Percentiles rank a stretch among this genome's conserved stretches.
These are phyloP conservation scores for Colletotrichum graminicola DNA, from an alignment of 2,329 filamentous ascomycete species.

Conservation along the genomic window DNA sequence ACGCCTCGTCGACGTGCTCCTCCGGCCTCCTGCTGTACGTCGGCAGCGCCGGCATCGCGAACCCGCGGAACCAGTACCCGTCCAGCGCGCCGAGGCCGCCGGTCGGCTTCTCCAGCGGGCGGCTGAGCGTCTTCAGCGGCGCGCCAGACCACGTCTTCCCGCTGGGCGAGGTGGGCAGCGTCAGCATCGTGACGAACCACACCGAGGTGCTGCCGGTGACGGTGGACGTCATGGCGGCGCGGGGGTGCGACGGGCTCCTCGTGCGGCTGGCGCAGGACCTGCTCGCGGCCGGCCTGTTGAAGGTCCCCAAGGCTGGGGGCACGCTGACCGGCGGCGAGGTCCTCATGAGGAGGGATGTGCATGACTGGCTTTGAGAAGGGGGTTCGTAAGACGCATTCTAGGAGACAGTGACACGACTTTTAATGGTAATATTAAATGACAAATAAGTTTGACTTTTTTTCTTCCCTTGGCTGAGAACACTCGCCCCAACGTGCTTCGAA, in stretches of 20 bases:
- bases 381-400: background rate
- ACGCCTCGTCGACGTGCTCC: conserved; percentile 46
- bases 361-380: conserved; percentile 22
- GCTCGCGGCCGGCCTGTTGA: conserved; percentile 61
- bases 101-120: conserved; percentile 57
- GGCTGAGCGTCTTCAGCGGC: conserved; percentile 52
- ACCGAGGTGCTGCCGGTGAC: conserved; percentile 67
- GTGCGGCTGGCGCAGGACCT: conserved; percentile 66
- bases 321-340: conserved; percentile 47
- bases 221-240: conserved; percentile 68
- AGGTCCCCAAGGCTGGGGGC: conserved; percentile 57
- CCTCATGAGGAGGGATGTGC: conserved; percentile 42
- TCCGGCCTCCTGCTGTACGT: conserved; percentile 49
- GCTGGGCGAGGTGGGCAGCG: conserved; percentile 54
- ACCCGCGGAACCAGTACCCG: conserved; percentile 49
- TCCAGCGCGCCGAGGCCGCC: conserved; percentile 59
- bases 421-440: background rate
- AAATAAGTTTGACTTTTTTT: background rate
- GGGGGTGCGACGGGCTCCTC: conserved; percentile 71
- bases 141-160: conserved; percentile 58
- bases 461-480: background rate
- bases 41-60: conserved; percentile 30
- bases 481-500: background rate
- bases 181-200: conserved; percentile 57
- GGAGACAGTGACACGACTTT: too few relatives aligned